These are phyloP conservation scores for Umbelopsis isabellina DNA, from an alignment of 192 early-diverging fungal genomes.

Conservation along the genomic window DNA sequence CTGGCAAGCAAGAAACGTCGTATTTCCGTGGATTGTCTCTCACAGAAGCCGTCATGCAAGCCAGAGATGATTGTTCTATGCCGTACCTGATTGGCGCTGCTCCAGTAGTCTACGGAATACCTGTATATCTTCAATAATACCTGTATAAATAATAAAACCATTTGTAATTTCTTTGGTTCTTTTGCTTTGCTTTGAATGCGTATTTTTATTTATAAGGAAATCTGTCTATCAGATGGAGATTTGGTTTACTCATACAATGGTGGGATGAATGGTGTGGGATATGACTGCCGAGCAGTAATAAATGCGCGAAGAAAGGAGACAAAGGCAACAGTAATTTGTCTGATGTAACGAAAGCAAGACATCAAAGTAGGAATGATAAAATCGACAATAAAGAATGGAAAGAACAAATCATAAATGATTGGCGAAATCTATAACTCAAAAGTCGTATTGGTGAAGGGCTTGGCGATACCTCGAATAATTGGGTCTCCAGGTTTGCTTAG, in stretches of 20 bases:
- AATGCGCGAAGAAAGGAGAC: too few species aligned
- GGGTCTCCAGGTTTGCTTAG: background rate
- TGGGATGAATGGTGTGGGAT: too few species aligned
- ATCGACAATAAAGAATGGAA: background rate
- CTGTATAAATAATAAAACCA: too few species aligned
- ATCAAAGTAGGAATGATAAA: background rate
- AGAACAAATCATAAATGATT: background rate
- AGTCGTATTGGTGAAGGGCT: background rate
- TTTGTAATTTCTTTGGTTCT: background rate
- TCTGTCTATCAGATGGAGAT: background rate
- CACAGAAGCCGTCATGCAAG: constrained; percentile 68
- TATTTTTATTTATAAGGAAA: background rate
- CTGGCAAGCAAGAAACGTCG: constrained; percentile 12
- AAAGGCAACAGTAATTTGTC: too few species aligned
- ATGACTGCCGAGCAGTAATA: too few species aligned
- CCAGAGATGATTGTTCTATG: constrained; percentile 78
- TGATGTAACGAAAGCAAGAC: too few species aligned
- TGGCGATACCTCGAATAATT: background rate
- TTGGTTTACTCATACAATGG: constrained; percentile 2
- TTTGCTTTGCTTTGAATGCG: background rate
- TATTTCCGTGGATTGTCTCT: constrained; percentile 54
- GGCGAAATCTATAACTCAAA: background rate
- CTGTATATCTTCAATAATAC: constrained; percentile 42
- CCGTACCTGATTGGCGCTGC: constrained; percentile 87
- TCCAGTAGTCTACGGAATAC: constrained; percentile 92